phyloP scores from a whole-genome alignment of 345 rosid species.

The Dovyalis caffra region DNA sequence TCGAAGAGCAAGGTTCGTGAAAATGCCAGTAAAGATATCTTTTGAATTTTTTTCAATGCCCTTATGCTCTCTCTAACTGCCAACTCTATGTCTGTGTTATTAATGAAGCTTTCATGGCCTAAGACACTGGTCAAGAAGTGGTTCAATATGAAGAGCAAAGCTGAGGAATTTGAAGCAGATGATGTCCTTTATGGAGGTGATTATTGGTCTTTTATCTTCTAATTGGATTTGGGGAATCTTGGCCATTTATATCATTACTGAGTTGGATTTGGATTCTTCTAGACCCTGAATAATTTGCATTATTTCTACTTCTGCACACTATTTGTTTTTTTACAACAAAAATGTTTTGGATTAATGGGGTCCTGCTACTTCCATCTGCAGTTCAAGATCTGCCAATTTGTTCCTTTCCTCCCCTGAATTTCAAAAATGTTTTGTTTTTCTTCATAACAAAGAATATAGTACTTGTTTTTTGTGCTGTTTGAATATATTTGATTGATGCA shows the following conservation, averaged over 20 bases:
- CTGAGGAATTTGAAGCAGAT: slow-evolving; percentile 81
- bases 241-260: slow-evolving; percentile 11
- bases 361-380: slow-evolving; percentile 24
- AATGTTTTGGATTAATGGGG: slow-evolving; percentile 19
- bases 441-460: neutral
- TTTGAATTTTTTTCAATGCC: slow-evolving; percentile 15
- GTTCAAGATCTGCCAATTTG: slow-evolving; percentile 42
- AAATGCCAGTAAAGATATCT: slow-evolving; percentile 4
- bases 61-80: slow-evolving; percentile 11
- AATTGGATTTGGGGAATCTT: slow-evolving; percentile 21
- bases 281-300: slow-evolving; percentile 23
- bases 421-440: slow-evolving; percentile 7
- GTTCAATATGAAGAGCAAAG: slow-evolving; percentile 82
- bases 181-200: slow-evolving; percentile 53
- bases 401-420: slow-evolving; percentile 33
- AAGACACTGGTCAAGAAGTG: slow-evolving; percentile 94
- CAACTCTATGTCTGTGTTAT: slow-evolving; percentile 10
- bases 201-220: slow-evolving; percentile 2
- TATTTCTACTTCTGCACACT: slow-evolving; percentile 13
- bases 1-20: slow-evolving; percentile 72
- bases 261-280: slow-evolving; percentile 28
- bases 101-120: slow-evolving; percentile 86
- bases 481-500: slow-evolving; percentile 39
- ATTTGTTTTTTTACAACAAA: slow-evolving; percentile 14
- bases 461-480: slow-evolving; percentile 33